Conservation (phyloP, 305 asterid genomes). For the Rubia tinctorum region DNA sequence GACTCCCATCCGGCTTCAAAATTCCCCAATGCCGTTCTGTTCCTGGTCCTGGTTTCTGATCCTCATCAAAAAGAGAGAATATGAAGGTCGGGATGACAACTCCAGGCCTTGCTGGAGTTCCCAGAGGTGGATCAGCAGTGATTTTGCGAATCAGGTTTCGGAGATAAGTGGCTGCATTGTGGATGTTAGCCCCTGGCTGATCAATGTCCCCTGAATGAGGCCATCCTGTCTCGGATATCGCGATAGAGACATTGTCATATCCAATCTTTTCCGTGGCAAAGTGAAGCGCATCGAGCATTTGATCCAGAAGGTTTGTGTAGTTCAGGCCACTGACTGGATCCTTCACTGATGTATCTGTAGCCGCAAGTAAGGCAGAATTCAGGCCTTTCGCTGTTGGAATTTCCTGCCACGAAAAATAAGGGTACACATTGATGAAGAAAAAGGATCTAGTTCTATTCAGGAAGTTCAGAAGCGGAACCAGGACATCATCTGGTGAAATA, state of each 20-base stretch:
- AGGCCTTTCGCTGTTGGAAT: conserved; percentile 39
- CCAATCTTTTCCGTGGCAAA: conserved; percentile 67
- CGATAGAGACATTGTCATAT: conserved; percentile 31
- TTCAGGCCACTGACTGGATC: conserved; percentile 52
- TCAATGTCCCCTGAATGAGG: conserved; percentile 76
- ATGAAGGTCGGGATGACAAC: conserved; percentile 50
- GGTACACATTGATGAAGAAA: conserved; percentile 63
- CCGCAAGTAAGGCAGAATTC: conserved; percentile 55
- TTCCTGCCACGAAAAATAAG: conserved; percentile 63
- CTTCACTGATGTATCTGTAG: conserved; percentile 21
- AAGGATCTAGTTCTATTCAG: conserved; percentile 49
- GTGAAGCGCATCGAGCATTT: conserved; percentile 64
- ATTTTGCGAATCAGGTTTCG: conserved; percentile 50
- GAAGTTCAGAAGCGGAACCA: conserved; percentile 46
- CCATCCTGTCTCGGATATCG: conserved; percentile 84
- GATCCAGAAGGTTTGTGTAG: conserved; percentile 67
- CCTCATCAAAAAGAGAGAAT: conserved; percentile 65
- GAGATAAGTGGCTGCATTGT: conserved; percentile 68
- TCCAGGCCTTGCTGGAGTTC: conserved; percentile 76
- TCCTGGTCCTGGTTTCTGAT: conserved; percentile 56
- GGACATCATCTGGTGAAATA: conserved; percentile 32
- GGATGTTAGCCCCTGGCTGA: conserved; percentile 53
- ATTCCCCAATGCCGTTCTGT: conserved; percentile 90
- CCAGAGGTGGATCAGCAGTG: conserved; percentile 42
- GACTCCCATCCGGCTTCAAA: conserved; percentile 35